phyloP scores from a whole-genome alignment of 345 rosid genomes.

The Mercurialis annua region DNA sequence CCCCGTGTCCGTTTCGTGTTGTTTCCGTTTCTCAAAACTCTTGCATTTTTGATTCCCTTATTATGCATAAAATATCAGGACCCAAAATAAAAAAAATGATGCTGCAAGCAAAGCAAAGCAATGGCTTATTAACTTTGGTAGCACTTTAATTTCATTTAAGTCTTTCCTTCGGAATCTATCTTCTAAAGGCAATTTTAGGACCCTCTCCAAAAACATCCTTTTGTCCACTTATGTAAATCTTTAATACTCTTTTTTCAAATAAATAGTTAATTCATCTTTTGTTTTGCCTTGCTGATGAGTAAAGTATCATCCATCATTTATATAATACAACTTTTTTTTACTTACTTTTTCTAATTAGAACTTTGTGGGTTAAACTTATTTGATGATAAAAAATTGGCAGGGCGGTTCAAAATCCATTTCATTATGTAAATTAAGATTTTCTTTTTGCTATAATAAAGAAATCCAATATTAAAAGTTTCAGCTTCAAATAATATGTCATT shows the following conservation, averaged over 20 bases:
- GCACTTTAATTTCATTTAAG: too few species aligned
- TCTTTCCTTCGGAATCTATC: constrained; percentile 6
- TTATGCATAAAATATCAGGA: too few species aligned
- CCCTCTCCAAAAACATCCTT: constrained; percentile 12
- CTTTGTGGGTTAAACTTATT: not conserved
- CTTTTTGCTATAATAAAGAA: too few species aligned
- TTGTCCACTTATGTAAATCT: constrained; percentile 24
- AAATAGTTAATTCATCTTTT: not conserved
- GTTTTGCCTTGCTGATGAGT: constrained; percentile 19
- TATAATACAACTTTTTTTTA: not conserved
- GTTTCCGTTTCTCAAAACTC: too few species aligned
- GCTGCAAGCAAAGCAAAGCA: too few species aligned
- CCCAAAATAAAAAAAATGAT: too few species aligned
- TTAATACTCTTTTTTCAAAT: not conserved
- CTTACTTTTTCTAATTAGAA: too few species aligned
- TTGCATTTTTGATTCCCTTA: too few species aligned
- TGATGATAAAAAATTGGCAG: constrained; percentile 32
- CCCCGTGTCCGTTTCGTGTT: too few species aligned
- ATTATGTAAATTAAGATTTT: not conserved
- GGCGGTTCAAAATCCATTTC: constrained; percentile 26
- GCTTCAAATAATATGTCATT: too few species aligned
- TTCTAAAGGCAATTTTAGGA: constrained; percentile 13
- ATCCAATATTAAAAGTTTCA: too few species aligned
- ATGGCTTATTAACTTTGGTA: too few species aligned
- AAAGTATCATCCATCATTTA: constrained; percentile 31